These are phyloP conservation scores for Funneliformis mosseae DNA, from an alignment of 192 early-diverging fungal genomes.

Conservation along the genomic window DNA sequence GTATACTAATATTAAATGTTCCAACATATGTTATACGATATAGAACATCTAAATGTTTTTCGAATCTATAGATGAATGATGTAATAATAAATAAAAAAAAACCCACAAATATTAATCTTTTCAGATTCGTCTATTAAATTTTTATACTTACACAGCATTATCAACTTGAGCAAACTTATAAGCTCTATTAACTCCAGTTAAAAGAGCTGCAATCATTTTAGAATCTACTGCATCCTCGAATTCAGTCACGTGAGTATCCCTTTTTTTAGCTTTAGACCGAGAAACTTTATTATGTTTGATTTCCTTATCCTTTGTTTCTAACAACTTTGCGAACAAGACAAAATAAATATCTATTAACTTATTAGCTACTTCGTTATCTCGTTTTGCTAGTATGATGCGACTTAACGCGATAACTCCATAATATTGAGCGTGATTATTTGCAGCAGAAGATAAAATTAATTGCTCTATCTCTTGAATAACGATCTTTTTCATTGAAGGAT, in stretches of 20 bases:
- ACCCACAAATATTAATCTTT: neutral
- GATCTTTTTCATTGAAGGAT: slow-evolving; percentile 87
- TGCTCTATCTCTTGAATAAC: slow-evolving; percentile 90
- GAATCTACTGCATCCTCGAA: slow-evolving; percentile 66
- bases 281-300: slow-evolving; percentile 41
- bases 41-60: slow-evolving; percentile 83
- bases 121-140: neutral
- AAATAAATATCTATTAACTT: slow-evolving; percentile 91
- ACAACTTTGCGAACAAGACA: slow-evolving; percentile 81
- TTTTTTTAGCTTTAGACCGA: slow-evolving; percentile 45
- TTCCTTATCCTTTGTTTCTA: slow-evolving; percentile 54
- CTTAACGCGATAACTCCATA: slow-evolving; percentile 90
- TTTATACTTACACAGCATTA: slow-evolving; percentile 57
- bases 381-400: slow-evolving; percentile 83
- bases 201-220: slow-evolving; percentile 87
- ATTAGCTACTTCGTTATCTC: slow-evolving; percentile 76
- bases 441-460: slow-evolving; percentile 74
- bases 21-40: slow-evolving; percentile 89
- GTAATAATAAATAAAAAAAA: neutral
- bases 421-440: slow-evolving; percentile 83
- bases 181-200: slow-evolving; percentile 95
- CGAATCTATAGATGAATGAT: slow-evolving; percentile 50
- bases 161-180: slow-evolving; percentile 88
- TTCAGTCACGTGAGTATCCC: slow-evolving; percentile 49
- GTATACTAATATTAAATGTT: slow-evolving; percentile 92